Base-by-base conservation (phyloP, 164 flowering plant species). In the Chloranthus sessilifolius region DNA sequence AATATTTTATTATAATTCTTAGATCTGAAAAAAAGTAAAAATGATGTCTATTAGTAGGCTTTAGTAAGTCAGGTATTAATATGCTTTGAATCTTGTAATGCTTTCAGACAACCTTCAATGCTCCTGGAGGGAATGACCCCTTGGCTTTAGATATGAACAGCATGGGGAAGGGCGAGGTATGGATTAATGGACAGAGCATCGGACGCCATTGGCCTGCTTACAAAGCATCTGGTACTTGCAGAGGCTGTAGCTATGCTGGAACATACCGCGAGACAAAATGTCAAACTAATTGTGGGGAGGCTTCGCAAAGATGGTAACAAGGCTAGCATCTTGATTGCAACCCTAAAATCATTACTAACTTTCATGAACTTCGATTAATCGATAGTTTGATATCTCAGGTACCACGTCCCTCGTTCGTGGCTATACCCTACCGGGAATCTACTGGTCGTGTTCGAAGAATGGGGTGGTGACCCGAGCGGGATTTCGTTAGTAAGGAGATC, bases 151-250 rank as follows among this genome's bases (percentile, higher is more conserved):
- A 90, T 55, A 74, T 90, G 88, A 45, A 50, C 29, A 74, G 72
- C 64, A 90, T 90, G 94, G 86, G 91, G 46, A 90, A 90, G 58
- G 97, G 97, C 21, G 83, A 82, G 58, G 55, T 82, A 27, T 90
- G 97, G 97, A 62, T 90, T 47, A 86, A 90, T 43, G 94, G 91
- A 9, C 67, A 68, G 39, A 70, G 77, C 67, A 71, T 90, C 28
- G 97, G 95, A 26, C 82, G 94, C 27, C 76, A 84, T 57, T 86
- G 94, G 90, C 91, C 95, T 53, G 88, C 69, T 44, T 77, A 86
- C 36, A 72, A 44, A 46, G 84, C 95, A 23, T 47, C 33, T 10
- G 91, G 92, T 50, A 55, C 35, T n/a, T 90, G 95, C 41, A 65
- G 71, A 19, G 56, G 17, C 17, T 90, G 97, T 44, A 67, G 45